Conservation (phyloP, 1,284 basidiomycete genomes). For the Cystobasidium slooffiae region DNA sequence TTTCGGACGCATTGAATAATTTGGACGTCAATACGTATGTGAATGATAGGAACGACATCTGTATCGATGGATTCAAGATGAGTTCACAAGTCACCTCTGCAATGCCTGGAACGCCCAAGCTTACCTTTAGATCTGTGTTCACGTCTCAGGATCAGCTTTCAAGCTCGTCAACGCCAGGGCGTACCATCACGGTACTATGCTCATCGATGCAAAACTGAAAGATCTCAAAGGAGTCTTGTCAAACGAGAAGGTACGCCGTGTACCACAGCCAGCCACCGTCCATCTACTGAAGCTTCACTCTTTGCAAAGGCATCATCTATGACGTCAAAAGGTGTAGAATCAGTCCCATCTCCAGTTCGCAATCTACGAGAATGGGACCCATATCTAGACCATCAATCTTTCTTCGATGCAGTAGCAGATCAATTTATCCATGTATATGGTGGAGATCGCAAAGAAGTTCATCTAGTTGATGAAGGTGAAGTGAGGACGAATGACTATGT, state of each 20-base stretch:
- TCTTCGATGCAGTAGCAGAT: conserved; percentile 71
- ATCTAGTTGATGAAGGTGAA: conserved; percentile 61
- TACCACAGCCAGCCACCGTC: background rate
- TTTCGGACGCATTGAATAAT: conserved; percentile 74
- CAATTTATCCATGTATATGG: conserved; percentile 73
- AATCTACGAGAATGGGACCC: conserved; percentile 69
- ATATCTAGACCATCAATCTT: conserved; percentile 68
- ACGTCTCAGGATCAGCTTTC: conserved; percentile 98
- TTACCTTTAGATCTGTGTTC: background rate
- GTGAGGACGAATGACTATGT: conserved; percentile 65
- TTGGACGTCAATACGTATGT: conserved; percentile 74
- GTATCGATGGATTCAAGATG: conserved; percentile 82
- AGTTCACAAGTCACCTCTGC: too few species aligned
- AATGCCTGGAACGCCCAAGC: too few species aligned
- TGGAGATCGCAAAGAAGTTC: conserved; percentile 54
- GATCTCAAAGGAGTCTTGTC: conserved; percentile 73
- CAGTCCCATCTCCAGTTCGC: conserved; percentile 87
- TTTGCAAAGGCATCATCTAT: conserved; percentile 58
- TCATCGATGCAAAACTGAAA: conserved; percentile 78
- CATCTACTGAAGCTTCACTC: too few species aligned
- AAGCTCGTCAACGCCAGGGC: conserved; percentile 89
- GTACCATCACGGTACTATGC: conserved; percentile 99
- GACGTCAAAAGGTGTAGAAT: conserved; percentile 82
- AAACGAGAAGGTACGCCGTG: conserved; percentile 67
- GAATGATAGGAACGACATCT: conserved; percentile 91